These are phyloP conservation scores for Spatholobus suberectus DNA, from an alignment of 306 rosid species.

Conservation along the genomic window DNA sequence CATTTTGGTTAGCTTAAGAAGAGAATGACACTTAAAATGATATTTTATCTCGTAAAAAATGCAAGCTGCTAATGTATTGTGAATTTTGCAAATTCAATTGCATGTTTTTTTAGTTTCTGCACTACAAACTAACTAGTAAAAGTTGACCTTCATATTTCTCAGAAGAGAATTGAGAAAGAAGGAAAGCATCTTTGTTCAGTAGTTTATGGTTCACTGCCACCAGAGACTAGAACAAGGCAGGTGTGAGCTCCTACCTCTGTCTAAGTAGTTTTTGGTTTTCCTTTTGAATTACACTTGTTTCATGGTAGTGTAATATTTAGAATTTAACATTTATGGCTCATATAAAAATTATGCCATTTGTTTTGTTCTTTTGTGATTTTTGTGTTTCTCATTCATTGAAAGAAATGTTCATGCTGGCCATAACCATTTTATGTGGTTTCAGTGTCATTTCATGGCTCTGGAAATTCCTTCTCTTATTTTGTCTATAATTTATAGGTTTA, in stretches of 20 bases:
- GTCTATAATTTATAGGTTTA: background rate
- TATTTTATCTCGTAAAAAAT: slow-evolving; percentile 21
- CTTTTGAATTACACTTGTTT: slow-evolving; percentile 30
- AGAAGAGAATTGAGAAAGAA: slow-evolving; percentile 72
- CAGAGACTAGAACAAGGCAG: slow-evolving; percentile 98
- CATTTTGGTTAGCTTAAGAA: slow-evolving; percentile 28
- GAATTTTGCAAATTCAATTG: slow-evolving; percentile 31
- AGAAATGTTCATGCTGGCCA: slow-evolving; percentile 13
- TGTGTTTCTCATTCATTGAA: slow-evolving; percentile 18
- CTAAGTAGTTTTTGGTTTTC: slow-evolving; percentile 26
- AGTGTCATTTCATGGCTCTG: background rate
- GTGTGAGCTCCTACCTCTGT: slow-evolving; percentile 54
- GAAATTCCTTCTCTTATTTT: slow-evolving; percentile 34
- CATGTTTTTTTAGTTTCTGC: background rate
- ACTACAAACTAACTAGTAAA: slow-evolving; percentile 36
- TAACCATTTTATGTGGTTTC: slow-evolving; percentile 19
- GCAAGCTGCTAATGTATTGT: slow-evolving; percentile 11
- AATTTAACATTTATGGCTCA: background rate
- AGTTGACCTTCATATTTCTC: slow-evolving; percentile 44
- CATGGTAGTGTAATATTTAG: slow-evolving; percentile 28
- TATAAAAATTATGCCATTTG: background rate
- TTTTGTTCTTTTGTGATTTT: slow-evolving; percentile 26
- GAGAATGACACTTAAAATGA: background rate
- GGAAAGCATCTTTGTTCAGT: slow-evolving; percentile 91
- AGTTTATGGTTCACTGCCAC: slow-evolving; percentile 97